Base-by-base conservation (phyloP, 2,329 filamentous ascomycete genomes). In the Blumeria hordei region DNA sequence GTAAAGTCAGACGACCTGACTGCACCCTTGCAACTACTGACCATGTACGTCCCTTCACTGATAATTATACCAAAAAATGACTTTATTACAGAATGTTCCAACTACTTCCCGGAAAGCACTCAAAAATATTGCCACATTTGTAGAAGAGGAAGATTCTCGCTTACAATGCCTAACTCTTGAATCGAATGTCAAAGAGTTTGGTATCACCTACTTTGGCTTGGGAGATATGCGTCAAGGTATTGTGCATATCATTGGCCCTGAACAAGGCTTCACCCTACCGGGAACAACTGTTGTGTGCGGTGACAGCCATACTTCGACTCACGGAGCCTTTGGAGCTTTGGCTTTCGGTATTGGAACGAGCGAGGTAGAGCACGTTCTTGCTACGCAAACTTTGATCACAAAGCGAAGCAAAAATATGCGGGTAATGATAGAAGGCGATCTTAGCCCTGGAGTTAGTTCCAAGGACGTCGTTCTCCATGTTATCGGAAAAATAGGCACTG, bases 341-440 rank as follows among this genome's bases (percentile, higher is more conserved):
- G 92, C 92, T 43, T 94, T 94, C 66, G 92, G 92, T 68, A 98
- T 98, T 65, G 92, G 92, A 63, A 98, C 92, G 59, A 94, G 86
- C 67, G 92, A 98, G 72, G 92, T 96, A 61, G 92, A 98, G 76
- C 90, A 98, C 70, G 92, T 98, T 59, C 77, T 98, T 56, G 92
- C 92, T 54, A 96, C 92, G 12, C 92, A 96, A 70, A 94, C 88
- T 57, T 74, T 98, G 61, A 88, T 95, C 68, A 94, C 88, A 59
- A 87, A 87, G 72, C 78, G 88, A 66, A 94, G 87, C 71, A 96
- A 95, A 74, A 96, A 98, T 74, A 96, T 98, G 90, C 83, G 87
- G 65, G 83, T 98, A 64, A 85, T 94, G 70, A 85, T 96, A 58
- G 86, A 96, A 61, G 92, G 92, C 55, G 81, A 90, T 68, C 78